Evolutionary conservation across 768 basidiomycete species (phyloP).

Genomic region (Coprinopsis strossmayeri): DNA sequence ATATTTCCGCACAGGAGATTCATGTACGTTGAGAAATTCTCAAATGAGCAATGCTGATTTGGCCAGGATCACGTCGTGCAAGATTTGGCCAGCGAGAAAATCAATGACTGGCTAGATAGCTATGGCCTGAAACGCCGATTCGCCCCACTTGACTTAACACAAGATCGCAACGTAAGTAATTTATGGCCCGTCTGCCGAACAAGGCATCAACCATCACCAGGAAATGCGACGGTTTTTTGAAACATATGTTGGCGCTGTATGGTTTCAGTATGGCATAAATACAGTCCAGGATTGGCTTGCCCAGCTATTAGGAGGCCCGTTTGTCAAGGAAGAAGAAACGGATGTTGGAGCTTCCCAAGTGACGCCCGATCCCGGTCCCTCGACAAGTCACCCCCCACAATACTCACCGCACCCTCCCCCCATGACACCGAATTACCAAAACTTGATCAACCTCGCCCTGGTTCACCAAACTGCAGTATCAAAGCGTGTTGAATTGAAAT

Average conservation of each 20-base stretch:
- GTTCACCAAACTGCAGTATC: constrained; percentile 51
- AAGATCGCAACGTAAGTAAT: no score
- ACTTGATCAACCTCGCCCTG: constrained; percentile 30
- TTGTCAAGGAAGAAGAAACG: constrained; percentile 3
- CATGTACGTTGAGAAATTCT: constrained; percentile 25
- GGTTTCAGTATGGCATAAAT: not conserved
- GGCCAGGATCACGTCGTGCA: no score
- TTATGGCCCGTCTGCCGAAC: no score
- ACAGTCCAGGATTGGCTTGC: not conserved
- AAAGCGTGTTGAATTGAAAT: constrained; percentile 33
- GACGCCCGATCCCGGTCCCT: no score
- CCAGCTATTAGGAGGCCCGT: not conserved
- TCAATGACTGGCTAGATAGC: not conserved
- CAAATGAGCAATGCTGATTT: no score
- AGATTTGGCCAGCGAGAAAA: no score
- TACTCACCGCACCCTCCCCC: constrained; percentile 16
- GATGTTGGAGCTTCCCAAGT: no score
- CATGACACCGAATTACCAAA: constrained; percentile 17
- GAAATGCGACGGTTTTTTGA: not conserved
- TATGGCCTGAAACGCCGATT: not conserved
- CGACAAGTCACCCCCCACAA: constrained; percentile 2
- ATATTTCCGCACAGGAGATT: constrained; percentile 35
- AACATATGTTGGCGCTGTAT: constrained; percentile 5
- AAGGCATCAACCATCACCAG: not conserved
- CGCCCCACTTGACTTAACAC: no score